These are phyloP conservation scores for Schwanniomyces polymorphus DNA, from an alignment of 805 yeast genomes.

Conservation along the genomic window DNA sequence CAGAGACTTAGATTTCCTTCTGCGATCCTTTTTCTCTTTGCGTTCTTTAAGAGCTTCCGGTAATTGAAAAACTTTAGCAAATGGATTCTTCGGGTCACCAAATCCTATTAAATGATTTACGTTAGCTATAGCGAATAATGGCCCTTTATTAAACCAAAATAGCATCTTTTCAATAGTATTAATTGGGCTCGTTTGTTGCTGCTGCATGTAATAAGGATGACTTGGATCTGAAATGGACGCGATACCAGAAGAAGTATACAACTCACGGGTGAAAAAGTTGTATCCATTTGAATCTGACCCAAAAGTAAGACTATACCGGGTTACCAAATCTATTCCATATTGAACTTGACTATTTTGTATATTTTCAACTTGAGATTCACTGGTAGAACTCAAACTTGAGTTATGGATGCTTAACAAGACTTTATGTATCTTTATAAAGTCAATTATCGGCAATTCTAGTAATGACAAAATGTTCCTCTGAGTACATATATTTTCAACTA, in stretches of 20 bases:
- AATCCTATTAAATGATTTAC: slow-evolving; percentile 74
- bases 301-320: slow-evolving; percentile 64
- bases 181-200: slow-evolving; percentile 17
- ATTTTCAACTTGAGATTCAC: slow-evolving; percentile 16
- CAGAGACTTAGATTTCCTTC: slow-evolving; percentile 41
- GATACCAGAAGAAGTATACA: slow-evolving; percentile 34
- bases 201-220: slow-evolving; percentile 30
- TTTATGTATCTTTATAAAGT: slow-evolving; percentile 66
- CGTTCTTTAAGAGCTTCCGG: slow-evolving; percentile 73
- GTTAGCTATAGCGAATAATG: slow-evolving; percentile 74
- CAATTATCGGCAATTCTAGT: slow-evolving; percentile 59
- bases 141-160: slow-evolving; percentile 76
- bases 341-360: slow-evolving; percentile 48
- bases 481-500: slow-evolving; percentile 76
- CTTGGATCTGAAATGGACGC: slow-evolving; percentile 28
- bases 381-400: slow-evolving; percentile 8
- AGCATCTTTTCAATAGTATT: slow-evolving; percentile 50
- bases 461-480: slow-evolving; percentile 59
- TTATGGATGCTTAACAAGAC: slow-evolving; percentile 59
- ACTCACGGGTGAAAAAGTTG: slow-evolving; percentile 55
- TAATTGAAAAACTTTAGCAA: slow-evolving; percentile 69
- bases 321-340: slow-evolving; percentile 59
- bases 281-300: slow-evolving; percentile 66
- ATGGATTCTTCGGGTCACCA: slow-evolving; percentile 74
- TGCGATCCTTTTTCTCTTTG: slow-evolving; percentile 68